Percentiles rank a stretch among this genome's conserved stretches.
phyloP scores from a whole-genome alignment of 345 rosid genomes.

The Lumnitzera racemosa region DNA sequence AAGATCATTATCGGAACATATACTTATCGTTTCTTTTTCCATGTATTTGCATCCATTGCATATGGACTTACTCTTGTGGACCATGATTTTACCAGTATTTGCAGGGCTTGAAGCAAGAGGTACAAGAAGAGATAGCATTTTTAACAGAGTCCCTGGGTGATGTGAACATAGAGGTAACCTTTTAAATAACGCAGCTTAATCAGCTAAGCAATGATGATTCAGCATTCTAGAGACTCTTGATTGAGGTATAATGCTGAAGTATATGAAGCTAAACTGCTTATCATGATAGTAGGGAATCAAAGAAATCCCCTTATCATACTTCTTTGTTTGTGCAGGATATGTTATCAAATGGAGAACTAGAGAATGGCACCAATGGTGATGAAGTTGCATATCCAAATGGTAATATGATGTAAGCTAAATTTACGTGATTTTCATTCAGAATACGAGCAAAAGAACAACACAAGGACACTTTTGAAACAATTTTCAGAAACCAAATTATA shows the following conservation, averaged over 20 bases:
- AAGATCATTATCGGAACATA: too few species aligned
- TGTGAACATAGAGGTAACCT: constrained; percentile 43
- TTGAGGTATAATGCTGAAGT: neutral
- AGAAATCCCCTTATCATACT: neutral
- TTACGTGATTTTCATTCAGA: too few species aligned
- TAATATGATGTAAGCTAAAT: constrained; percentile 10
- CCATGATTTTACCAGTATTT: constrained; percentile 40
- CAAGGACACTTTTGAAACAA: too few species aligned
- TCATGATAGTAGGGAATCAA: too few species aligned
- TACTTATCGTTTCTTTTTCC: too few species aligned
- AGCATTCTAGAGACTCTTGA: too few species aligned
- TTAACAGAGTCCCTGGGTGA: constrained; percentile 41
- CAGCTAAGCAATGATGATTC: neutral
- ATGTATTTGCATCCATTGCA: too few species aligned
- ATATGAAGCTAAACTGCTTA: neutral
- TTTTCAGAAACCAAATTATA: too few species aligned
- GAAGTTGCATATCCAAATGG: constrained; percentile 39
- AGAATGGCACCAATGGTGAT: constrained; percentile 19
- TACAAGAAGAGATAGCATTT: constrained; percentile 54
- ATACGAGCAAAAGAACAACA: too few species aligned
- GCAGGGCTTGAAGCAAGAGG: constrained; percentile 43
- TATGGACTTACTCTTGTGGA: neutral
- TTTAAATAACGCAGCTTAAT: constrained; percentile 5
- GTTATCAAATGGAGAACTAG: constrained; percentile 31
- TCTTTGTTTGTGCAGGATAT: constrained; percentile 32